These are phyloP conservation scores for Ustilago loliicola DNA, from an alignment of 1,284 basidiomycete genomes.

Conservation along the genomic window DNA sequence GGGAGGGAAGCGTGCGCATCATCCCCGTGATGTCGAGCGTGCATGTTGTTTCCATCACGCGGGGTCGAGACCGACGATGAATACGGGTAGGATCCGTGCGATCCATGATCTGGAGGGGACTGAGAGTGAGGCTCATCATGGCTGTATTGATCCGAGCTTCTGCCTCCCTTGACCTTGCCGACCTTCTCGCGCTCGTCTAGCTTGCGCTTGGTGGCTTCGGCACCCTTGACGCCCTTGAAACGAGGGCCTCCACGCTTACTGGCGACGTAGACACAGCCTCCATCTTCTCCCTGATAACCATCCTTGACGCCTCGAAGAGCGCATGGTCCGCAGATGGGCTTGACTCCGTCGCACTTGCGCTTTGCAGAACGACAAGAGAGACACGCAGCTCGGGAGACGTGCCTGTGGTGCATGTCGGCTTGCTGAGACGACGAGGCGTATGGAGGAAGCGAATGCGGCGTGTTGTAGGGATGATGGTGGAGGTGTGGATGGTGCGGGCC, in stretches of 20 bases:
- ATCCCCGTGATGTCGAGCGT: slow-evolving; percentile 3
- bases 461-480: slow-evolving; percentile 35
- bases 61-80: slow-evolving; percentile 25
- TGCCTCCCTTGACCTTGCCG: slow-evolving; percentile 29
- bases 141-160: slow-evolving; percentile 18
- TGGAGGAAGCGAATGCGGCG: slow-evolving; percentile 11
- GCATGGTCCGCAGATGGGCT: slow-evolving; percentile 61
- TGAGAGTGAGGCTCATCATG: slow-evolving; percentile 40
- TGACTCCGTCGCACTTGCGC: slow-evolving; percentile 61
- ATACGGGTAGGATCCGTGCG: slow-evolving; percentile 11
- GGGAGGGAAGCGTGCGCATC: neutral
- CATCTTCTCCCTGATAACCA: slow-evolving; percentile 42
- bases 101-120: slow-evolving; percentile 36
- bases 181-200: slow-evolving; percentile 49
- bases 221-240: slow-evolving; percentile 62
- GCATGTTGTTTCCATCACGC: slow-evolving; percentile 18
- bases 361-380: slow-evolving; percentile 62
- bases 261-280: slow-evolving; percentile 59
- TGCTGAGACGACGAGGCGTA: slow-evolving; percentile 33
- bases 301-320: slow-evolving; percentile 54
- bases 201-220: slow-evolving; percentile 54
- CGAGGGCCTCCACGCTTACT: slow-evolving; percentile 62
- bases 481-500: slow-evolving; percentile 26
- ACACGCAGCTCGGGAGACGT: slow-evolving; percentile 58
- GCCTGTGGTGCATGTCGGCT: slow-evolving; percentile 42